Percentiles rank a stretch among this genome's conserved stretches.
These are phyloP conservation scores for Pythium insidiosum DNA, from an alignment of 352 stramenopile species.

Conservation along the genomic window DNA sequence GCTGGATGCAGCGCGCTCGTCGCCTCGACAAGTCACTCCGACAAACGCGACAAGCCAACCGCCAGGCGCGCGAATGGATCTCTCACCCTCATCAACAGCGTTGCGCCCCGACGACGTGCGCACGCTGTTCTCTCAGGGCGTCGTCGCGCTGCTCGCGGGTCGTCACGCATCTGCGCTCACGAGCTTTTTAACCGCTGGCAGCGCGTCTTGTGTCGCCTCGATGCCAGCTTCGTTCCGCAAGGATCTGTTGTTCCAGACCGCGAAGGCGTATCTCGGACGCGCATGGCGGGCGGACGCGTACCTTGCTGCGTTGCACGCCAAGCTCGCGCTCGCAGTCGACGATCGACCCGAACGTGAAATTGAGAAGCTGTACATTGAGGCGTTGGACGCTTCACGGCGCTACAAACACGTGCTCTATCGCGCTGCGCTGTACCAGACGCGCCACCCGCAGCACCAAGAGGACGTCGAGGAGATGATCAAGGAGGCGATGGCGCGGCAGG, in stretches of 20 bases:
- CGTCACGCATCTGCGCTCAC: conserved; percentile 32
- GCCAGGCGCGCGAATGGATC: background rate
- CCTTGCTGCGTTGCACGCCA: conserved; percentile 52
- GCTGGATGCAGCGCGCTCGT: no score
- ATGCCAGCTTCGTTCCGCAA: conserved; percentile 31
- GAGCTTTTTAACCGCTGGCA: conserved; percentile 7
- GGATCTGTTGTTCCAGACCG: conserved; percentile 48
- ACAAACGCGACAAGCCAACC: background rate
- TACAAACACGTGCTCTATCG: conserved; percentile 29
- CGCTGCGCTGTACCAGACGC: conserved; percentile 30
- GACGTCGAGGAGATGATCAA: conserved; percentile 26
- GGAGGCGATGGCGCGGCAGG: background rate
- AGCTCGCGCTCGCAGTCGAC: conserved; percentile 50
- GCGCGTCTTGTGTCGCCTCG: background rate
- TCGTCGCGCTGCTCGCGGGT: conserved; percentile 18
- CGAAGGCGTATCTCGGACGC: conserved; percentile 57
- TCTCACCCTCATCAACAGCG: conserved; percentile 5
- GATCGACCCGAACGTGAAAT: conserved; percentile 32
- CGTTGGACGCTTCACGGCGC: conserved; percentile 33
- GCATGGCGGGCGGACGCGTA: conserved; percentile 62
- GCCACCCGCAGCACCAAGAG: conserved; percentile 29
- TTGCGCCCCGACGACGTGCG: background rate
- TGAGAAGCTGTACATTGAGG: conserved; percentile 51
- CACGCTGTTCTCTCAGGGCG: background rate
- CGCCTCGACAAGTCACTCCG: background rate